Evolutionary conservation across 1,284 basidiomycete species (phyloP).

Genomic region (Puccinia triticina): DNA sequence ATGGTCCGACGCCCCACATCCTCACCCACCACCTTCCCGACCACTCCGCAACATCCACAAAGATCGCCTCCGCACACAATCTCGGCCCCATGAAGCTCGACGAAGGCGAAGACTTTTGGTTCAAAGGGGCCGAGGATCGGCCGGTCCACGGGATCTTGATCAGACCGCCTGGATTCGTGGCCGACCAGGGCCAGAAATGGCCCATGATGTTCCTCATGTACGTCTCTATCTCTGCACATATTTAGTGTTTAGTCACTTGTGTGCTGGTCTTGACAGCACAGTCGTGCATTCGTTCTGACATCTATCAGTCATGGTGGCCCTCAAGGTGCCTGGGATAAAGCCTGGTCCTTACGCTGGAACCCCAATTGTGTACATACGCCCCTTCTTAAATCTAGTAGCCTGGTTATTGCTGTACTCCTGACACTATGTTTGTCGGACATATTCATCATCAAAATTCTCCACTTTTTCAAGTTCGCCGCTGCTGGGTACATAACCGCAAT

Average conservation of each 20-base stretch:
- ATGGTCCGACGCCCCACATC: neutral
- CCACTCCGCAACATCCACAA: neutral
- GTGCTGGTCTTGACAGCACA: conserved; percentile 50
- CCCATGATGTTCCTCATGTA: conserved; percentile 41
- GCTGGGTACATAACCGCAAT: conserved; percentile 56
- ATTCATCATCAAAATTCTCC: too few relatives aligned
- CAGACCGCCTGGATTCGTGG: conserved; percentile 38
- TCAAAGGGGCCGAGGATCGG: conserved; percentile 27
- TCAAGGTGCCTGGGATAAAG: conserved; percentile 56
- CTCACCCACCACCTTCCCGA: neutral
- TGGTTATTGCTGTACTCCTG: too few relatives aligned
- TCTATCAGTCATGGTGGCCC: conserved; percentile 56
- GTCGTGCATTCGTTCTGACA: neutral
- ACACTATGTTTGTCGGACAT: too few relatives aligned
- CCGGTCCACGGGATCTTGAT: conserved; percentile 38
- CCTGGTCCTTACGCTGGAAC: conserved; percentile 57
- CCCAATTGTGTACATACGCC: too few relatives aligned
- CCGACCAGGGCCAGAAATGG: conserved; percentile 39
- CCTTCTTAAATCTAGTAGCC: too few relatives aligned
- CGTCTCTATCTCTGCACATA: neutral
- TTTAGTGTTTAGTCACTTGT: conserved; percentile 53
- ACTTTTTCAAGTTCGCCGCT: conserved; percentile 54
- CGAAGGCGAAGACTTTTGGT: conserved; percentile 39
- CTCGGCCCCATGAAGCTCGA: neutral
- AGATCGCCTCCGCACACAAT: neutral